These are phyloP conservation scores for Exutisphaerella laricina DNA, from an alignment of 2,329 filamentous ascomycete genomes.

Conservation along the genomic window DNA sequence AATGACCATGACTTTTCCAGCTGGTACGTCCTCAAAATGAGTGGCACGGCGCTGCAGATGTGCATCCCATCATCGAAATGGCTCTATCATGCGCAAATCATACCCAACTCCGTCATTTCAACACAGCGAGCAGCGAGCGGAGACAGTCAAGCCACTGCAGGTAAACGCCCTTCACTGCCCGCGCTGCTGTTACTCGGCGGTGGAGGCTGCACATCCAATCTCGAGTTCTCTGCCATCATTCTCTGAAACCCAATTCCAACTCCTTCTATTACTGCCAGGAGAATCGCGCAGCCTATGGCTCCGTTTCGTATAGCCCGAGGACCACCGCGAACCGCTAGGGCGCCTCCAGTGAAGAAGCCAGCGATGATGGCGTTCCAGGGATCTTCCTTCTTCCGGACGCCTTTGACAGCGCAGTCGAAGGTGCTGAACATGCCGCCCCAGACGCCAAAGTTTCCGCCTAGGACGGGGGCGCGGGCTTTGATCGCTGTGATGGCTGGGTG, in stretches of 20 bases:
- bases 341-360: slow-evolving; percentile 92
- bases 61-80: neutral
- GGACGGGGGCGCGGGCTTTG: slow-evolving; percentile 91
- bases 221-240: slow-evolving; percentile 86
- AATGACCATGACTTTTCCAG: slow-evolving; percentile 1
- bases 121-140: slow-evolving; percentile 15
- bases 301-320: slow-evolving; percentile 89
- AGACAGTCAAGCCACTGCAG: slow-evolving; percentile 22
- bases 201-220: slow-evolving; percentile 58
- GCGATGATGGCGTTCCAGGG: slow-evolving; percentile 97
- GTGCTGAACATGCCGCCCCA: slow-evolving; percentile 96
- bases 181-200: slow-evolving; percentile 31
- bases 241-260: slow-evolving; percentile 94
- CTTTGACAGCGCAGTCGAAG: slow-evolving; percentile 96
- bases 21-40: neutral
- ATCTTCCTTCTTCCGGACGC: slow-evolving; percentile 83
- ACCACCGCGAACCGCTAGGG: slow-evolving; percentile 85
- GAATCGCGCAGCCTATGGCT: slow-evolving; percentile 89
- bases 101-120: slow-evolving; percentile 21
- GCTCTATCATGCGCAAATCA: slow-evolving; percentile 17
- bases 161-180: slow-evolving; percentile 30
- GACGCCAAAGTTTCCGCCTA: slow-evolving; percentile 96
- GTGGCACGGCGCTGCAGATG: neutral
- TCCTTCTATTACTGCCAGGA: slow-evolving; percentile 93
- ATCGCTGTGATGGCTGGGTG: slow-evolving; percentile 73